phyloP scores from a whole-genome alignment of 2,329 filamentous ascomycete species.

The Scytalidium lignicola region DNA sequence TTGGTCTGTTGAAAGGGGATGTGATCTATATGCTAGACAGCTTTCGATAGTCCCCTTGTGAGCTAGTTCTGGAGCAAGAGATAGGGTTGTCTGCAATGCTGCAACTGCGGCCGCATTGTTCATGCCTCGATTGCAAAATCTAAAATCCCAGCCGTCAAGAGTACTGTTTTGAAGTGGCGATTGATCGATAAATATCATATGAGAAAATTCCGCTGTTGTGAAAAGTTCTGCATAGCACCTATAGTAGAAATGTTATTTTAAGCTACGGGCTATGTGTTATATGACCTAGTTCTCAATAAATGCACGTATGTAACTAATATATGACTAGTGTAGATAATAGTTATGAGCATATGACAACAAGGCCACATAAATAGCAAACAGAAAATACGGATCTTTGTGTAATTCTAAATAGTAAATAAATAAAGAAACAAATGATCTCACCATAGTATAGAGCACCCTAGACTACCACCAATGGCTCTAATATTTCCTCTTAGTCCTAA shows the following conservation, averaged over 20 bases:
- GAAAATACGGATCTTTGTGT: no score
- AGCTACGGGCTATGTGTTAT: background rate
- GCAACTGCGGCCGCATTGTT: slow-evolving; percentile 21
- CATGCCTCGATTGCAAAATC: slow-evolving; percentile 25
- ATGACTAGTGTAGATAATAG: no score
- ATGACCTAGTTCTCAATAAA: background rate
- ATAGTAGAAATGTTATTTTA: background rate
- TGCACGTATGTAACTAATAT: no score
- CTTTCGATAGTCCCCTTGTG: slow-evolving; percentile 24
- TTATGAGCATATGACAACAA: no score
- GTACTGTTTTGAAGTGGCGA: slow-evolving; percentile 24
- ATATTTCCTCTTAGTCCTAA: slow-evolving; percentile 2
- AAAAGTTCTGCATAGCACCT: slow-evolving; percentile 28
- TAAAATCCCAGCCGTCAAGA: slow-evolving; percentile 20
- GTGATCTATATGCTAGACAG: slow-evolving; percentile 24
- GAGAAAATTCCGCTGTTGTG: slow-evolving; percentile 18
- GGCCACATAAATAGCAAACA: no score
- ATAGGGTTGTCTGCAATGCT: slow-evolving; percentile 20
- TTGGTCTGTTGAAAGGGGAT: slow-evolving; percentile 13
- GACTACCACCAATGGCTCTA: slow-evolving; percentile 23
- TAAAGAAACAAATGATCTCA: slow-evolving; percentile 1
- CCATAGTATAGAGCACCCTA: slow-evolving; percentile 28
- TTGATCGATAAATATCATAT: slow-evolving; percentile 28
- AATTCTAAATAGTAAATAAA: no score
- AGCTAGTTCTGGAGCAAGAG: slow-evolving; percentile 15